These are phyloP conservation scores for Ceriops zippeliana DNA, from an alignment of 345 rosid genomes.

Conservation along the genomic window DNA sequence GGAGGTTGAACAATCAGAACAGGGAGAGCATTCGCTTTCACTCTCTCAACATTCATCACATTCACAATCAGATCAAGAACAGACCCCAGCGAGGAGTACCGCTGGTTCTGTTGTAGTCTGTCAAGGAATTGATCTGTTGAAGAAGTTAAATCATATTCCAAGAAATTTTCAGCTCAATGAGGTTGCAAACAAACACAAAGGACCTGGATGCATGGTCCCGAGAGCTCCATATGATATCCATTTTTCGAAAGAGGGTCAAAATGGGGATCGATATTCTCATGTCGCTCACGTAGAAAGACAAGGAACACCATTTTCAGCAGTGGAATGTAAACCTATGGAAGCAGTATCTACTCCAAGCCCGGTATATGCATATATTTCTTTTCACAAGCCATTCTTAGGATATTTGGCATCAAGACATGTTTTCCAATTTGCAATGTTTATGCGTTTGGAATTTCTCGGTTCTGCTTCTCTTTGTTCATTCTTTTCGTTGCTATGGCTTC, in stretches of 20 bases:
- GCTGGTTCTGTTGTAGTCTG: constrained; percentile 21
- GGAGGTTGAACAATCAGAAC: constrained; percentile 56
- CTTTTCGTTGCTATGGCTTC: background rate
- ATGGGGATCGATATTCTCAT: constrained; percentile 24
- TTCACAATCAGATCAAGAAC: constrained; percentile 67
- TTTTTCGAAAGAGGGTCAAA: constrained; percentile 21
- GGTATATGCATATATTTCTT: constrained; percentile 25
- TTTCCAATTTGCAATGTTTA: background rate
- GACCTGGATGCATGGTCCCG: constrained; percentile 18
- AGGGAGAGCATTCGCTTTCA: constrained; percentile 67
- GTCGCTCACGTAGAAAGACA: constrained; percentile 23
- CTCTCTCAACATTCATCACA: constrained; percentile 69
- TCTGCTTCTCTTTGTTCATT: background rate
- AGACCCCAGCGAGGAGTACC: constrained; percentile 30
- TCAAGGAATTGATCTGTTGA: constrained; percentile 39
- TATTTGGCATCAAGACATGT: too few relatives aligned
- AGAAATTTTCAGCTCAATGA: constrained; percentile 24
- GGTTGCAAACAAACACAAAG: constrained; percentile 21
- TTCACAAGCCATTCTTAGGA: too few relatives aligned
- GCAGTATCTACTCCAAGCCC: constrained; percentile 31
- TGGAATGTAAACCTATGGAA: constrained; percentile 27
- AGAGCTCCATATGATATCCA: constrained; percentile 23
- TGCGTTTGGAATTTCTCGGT: background rate
- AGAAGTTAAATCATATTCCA: constrained; percentile 31
- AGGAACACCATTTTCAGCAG: constrained; percentile 23